Evolutionary conservation across 805 yeast species (phyloP), one percentile per base, ranked within the genome.

Genomic region (Torulaspora delbrueckii): DNA sequence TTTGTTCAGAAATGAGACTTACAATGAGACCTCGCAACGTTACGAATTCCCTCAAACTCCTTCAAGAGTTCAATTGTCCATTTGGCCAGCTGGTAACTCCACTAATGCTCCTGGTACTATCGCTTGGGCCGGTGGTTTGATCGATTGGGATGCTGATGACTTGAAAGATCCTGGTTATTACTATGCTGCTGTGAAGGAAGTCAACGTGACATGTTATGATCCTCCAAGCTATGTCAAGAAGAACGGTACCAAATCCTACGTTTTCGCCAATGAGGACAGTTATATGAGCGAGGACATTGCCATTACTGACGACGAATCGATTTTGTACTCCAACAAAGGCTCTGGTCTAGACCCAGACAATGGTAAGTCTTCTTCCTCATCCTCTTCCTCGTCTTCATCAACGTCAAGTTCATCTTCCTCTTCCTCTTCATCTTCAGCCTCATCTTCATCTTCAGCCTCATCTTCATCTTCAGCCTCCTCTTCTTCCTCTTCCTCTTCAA

Each of bases 81-180:
- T 84, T 46, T 84, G 91, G 91, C 88, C 91, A 2, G 90, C 78
- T 70, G 90, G 89, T 65, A 73, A 68, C 50, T 51, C 75, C 8
- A 57, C 71, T 25, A 75, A 74, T 57, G 77, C 76, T 18, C 52
- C 58, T 23, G 90, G 90, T 72, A 83, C 89, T 10, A 72, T 77
- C 50, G 84, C 74, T 46, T 89, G 90, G 90, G 86, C 96, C 30
- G 96, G 96, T 68, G 97, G 97, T 69, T 71, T 52, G 24, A 79
- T 90, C 50, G 73, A 86, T 70, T 90, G 97, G 97, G 67, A 83
- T 63, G 76, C 90, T 10, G 62, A 72, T 3, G 96, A 88, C 66
- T 77, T 89, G 47, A 58, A 72, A 49, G 71, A 84, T 46, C 77
- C 82, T 42, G 96, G 97, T n/a, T 90, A 89, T 71, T 83, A 78